Base-by-base conservation (phyloP, 208 protist species). In the Acanthamoeba polyphaga region DNA sequence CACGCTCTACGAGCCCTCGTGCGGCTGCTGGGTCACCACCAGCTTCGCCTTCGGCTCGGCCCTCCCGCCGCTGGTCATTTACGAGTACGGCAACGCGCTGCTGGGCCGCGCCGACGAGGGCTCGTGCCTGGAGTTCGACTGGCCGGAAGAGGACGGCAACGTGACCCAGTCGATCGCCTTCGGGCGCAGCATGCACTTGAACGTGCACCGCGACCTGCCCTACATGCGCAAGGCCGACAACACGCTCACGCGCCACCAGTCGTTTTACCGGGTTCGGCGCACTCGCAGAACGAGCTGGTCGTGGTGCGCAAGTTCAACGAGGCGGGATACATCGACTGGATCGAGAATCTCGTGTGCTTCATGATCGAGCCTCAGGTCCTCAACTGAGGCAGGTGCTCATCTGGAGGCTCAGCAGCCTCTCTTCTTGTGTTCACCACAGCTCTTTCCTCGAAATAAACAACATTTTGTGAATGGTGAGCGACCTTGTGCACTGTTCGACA, bases 1-100 rank as follows among this genome's bases (percentile, higher is more conserved):
- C 15, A 78, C 70, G 29, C 15, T 27, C 24, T 78, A 78, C 70
- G 34, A 46, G 24, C 7, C n/a, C 15, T 49, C 70, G n/a, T 78
- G 70, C 34, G 70, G 70, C 15, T 78, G 70, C 34, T 78, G 70
- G 70, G 19, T 78, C 70, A 78, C 70, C 32, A 19, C 32, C 2
- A 78, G 32, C 70, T 34, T 27, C 70, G 70, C 29, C 8, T 29
- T 27, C 15, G 70, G 70, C 0, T 7, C 29, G 0, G 8, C 9
- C 27, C 19, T 70, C 70, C n/a, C 34, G 13, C 70, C n/a, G 24
- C 70, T 70, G 27, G n/a, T 29, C 70, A 29, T 78, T 34, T 4
- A 1, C 70, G 70, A 78, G 70, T 78, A 78, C 70, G 70, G 70
- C 34, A 78, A 78, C 70, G n/a, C 70, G 15, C 70, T 78, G 7